These are phyloP conservation scores for Gonium pectorale DNA, from an alignment of 139 green algal genomes.

Conservation along the genomic window DNA sequence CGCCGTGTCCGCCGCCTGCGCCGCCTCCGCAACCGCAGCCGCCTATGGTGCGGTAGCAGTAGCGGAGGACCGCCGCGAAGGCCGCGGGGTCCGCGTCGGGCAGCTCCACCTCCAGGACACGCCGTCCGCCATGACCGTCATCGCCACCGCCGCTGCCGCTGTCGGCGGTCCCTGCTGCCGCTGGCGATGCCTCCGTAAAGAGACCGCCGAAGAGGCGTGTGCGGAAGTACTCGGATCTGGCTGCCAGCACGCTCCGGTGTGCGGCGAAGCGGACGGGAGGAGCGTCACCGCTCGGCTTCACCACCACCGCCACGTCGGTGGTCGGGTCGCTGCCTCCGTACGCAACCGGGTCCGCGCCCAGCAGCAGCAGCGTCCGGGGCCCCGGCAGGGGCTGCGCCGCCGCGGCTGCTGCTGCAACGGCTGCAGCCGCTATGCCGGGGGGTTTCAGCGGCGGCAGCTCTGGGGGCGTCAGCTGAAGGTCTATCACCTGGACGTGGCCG, in stretches of 20 bases:
- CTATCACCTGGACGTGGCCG: background rate
- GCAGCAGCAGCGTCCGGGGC: too few species aligned
- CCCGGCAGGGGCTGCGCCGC: too few species aligned
- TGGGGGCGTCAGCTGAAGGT: background rate
- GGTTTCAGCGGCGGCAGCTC: too few species aligned
- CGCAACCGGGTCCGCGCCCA: background rate
- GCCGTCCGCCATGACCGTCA: too few species aligned
- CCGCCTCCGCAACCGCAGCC: too few species aligned
- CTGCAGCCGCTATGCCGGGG: too few species aligned
- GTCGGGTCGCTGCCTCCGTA: background rate
- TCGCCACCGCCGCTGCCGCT: background rate
- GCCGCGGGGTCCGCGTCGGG: background rate
- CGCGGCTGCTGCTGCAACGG: too few species aligned
- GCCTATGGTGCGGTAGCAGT: background rate
- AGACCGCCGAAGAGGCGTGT: background rate
- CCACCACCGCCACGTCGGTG: background rate
- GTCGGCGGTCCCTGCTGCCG: background rate
- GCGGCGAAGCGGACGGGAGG: background rate
- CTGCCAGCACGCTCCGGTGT: background rate
- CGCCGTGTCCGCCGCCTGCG: background rate
- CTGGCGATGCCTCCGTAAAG: background rate
- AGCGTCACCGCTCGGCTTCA: too few species aligned
- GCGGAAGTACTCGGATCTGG: background rate
- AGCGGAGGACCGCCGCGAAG: background rate
- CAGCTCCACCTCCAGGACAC: background rate